Percentiles rank a stretch among this genome's conserved stretches.
Evolutionary conservation across 805 yeast genomes (phyloP).

Genomic region (Wickerhamomyces chaumierensis): DNA sequence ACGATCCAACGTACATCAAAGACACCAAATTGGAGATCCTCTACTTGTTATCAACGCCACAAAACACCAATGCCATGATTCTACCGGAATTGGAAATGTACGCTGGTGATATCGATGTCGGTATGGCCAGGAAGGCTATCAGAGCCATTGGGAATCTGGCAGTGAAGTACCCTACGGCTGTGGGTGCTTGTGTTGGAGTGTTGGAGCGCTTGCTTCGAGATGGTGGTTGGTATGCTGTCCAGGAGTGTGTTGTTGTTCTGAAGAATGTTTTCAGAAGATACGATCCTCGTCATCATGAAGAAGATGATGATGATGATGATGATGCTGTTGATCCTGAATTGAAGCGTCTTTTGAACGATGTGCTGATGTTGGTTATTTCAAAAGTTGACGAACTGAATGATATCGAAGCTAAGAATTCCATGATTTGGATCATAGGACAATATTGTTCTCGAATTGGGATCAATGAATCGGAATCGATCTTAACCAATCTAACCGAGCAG

Average conservation of each 20-base stretch:
- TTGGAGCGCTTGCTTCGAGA: conserved; percentile 48
- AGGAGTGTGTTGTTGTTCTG: conserved; percentile 68
- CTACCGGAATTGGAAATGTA: conserved; percentile 73
- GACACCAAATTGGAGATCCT: conserved; percentile 86
- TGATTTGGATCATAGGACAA: conserved; percentile 80
- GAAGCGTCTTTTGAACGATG: no score
- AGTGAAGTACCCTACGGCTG: conserved; percentile 54
- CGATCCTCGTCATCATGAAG: conserved; percentile 39
- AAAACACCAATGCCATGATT: conserved; percentile 48
- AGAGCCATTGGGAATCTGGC: conserved; percentile 87
- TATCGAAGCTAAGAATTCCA: conserved; percentile 65
- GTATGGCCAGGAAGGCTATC: conserved; percentile 80
- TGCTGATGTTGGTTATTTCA: conserved; percentile 29
- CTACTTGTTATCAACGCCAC: conserved; percentile 60
- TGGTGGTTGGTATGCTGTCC: conserved; percentile 63
- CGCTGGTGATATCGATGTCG: conserved; percentile 77
- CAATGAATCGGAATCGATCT: conserved; percentile 26
- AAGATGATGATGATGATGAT: no score
- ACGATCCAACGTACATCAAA: conserved; percentile 81
- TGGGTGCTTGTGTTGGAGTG: conserved; percentile 52
- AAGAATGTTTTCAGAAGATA: conserved; percentile 70
- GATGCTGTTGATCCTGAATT: no score
- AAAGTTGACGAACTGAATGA: conserved; percentile 50
- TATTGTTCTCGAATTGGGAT: conserved; percentile 43
- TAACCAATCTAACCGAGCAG: conserved; percentile 31